phyloP scores from a whole-genome alignment of 768 basidiomycete species.

The Phylloporus rhodoxanthus region DNA sequence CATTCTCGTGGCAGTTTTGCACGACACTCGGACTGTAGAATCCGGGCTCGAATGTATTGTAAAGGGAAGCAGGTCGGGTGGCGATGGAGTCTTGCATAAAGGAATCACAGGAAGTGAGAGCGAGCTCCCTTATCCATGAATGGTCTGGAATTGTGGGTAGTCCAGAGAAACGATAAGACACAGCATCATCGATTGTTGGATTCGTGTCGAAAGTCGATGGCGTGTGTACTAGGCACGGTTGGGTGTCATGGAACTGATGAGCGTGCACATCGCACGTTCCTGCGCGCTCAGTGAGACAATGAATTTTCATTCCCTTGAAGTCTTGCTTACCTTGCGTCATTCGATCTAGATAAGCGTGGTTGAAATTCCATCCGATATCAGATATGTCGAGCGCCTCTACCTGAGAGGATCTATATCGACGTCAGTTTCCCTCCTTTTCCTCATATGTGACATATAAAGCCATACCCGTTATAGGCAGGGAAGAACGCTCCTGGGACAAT shows the following conservation, averaged over 20 bases:
- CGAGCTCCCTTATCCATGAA: not conserved
- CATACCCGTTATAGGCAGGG: not conserved
- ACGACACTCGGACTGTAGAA: not conserved
- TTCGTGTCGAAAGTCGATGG: not conserved
- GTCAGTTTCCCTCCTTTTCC: not conserved
- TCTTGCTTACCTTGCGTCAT: conserved; percentile 1
- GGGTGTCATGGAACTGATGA: not conserved
- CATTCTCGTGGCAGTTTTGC: not conserved
- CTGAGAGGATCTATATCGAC: not conserved
- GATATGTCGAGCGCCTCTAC: not conserved
- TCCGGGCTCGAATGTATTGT: not conserved
- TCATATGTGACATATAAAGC: not conserved
- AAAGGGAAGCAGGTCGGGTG: not conserved
- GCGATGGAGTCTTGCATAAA: not conserved
- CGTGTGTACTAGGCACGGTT: not conserved
- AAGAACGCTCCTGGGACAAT: not conserved
- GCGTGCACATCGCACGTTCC: not conserved
- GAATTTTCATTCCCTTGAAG: not conserved
- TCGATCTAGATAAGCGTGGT: not conserved
- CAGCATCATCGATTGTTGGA: not conserved
- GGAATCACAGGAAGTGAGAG: not conserved
- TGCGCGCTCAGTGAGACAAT: conserved; percentile 1
- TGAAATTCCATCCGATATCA: not conserved
- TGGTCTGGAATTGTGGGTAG: not conserved
- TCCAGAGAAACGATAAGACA: not conserved